Evolutionary conservation across 1,284 basidiomycete species (phyloP).

Genomic region (Trametes polyzona): DNA sequence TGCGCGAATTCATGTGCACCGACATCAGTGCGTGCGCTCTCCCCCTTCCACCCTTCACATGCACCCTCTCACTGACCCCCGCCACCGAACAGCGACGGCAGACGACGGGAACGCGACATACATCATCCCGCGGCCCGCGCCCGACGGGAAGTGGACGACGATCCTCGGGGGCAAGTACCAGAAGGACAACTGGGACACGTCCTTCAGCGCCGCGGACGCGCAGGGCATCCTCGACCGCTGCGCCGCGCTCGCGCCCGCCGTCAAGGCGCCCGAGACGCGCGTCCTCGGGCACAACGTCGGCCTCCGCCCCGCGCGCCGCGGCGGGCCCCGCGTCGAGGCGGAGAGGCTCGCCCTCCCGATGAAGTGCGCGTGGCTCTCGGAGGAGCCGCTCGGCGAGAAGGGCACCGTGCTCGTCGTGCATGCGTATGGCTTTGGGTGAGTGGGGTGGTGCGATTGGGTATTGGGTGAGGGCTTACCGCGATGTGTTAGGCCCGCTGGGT

Average conservation of each 20-base stretch:
- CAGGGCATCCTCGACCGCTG: constrained; percentile 50
- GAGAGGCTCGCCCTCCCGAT: constrained; percentile 51
- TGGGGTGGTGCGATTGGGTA: constrained; percentile 14
- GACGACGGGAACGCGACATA: constrained; percentile 58
- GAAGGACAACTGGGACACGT: constrained; percentile 50
- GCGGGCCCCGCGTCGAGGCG: constrained; percentile 70
- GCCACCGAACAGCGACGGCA: constrained; percentile 77
- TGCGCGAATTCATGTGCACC: constrained; percentile 43
- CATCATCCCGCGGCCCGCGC: constrained; percentile 56
- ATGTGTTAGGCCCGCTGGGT: constrained; percentile 64
- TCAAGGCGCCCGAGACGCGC: constrained; percentile 43
- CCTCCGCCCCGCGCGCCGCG: constrained; percentile 69
- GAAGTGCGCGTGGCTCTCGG: constrained; percentile 35
- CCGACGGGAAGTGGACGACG: constrained; percentile 42
- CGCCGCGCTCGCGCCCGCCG: constrained; percentile 41
- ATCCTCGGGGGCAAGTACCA: constrained; percentile 63
- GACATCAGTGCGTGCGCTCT: constrained; percentile 3
- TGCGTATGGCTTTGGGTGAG: constrained; percentile 63
- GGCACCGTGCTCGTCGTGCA: constrained; percentile 60
- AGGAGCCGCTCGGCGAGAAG: constrained; percentile 41
- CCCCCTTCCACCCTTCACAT: not conserved
- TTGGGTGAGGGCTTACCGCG: constrained; percentile 32
- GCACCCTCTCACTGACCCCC: constrained; percentile 84
- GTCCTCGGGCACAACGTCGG: constrained; percentile 69
- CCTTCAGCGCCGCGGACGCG: constrained; percentile 47